These are phyloP conservation scores for Pezicula rhizophila DNA, from an alignment of 2,329 filamentous ascomycete genomes.

Conservation along the genomic window DNA sequence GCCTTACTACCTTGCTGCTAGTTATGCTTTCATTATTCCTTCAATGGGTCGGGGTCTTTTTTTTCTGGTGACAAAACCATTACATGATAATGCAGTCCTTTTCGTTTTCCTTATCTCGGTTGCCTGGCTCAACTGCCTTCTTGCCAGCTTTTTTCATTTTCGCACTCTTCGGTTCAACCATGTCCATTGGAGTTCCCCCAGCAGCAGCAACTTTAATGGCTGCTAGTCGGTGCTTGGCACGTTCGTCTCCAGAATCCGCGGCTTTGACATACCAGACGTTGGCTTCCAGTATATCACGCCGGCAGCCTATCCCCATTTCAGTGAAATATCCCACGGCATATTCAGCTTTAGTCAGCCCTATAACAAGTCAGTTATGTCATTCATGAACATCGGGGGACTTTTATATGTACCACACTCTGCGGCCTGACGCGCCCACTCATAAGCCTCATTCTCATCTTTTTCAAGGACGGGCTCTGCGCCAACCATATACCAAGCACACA, in stretches of 20 bases:
- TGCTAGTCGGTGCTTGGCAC: slow-evolving; percentile 78
- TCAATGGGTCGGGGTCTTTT: no score
- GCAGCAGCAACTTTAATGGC: slow-evolving; percentile 80
- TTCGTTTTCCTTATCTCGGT: slow-evolving; percentile 7
- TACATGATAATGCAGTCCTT: slow-evolving; percentile 20
- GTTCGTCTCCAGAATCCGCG: slow-evolving; percentile 83
- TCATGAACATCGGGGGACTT: not conserved
- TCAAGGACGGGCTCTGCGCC: slow-evolving; percentile 87
- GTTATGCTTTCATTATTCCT: no score
- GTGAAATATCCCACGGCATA: slow-evolving; percentile 97
- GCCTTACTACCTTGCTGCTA: no score
- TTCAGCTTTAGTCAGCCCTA: slow-evolving; percentile 57
- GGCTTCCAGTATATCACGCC: slow-evolving; percentile 88
- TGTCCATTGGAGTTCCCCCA: slow-evolving; percentile 27
- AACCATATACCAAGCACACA: slow-evolving; percentile 98
- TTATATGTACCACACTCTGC: slow-evolving; percentile 70
- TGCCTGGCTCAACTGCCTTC: not conserved
- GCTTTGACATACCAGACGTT: slow-evolving; percentile 99
- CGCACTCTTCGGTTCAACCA: slow-evolving; percentile 16
- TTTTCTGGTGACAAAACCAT: not conserved
- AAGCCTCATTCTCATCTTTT: slow-evolving; percentile 93
- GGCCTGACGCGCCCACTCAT: slow-evolving; percentile 87
- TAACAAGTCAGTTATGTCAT: slow-evolving; percentile 5
- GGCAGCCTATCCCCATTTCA: slow-evolving; percentile 95
- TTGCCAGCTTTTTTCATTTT: slow-evolving; percentile 23